A percentile compares a stretch with the other conserved stretches of the same genome.
These are phyloP conservation scores for Brachypodium distachyon DNA, from an alignment of 202 grass and related monocot genomes.

Conservation along the genomic window DNA sequence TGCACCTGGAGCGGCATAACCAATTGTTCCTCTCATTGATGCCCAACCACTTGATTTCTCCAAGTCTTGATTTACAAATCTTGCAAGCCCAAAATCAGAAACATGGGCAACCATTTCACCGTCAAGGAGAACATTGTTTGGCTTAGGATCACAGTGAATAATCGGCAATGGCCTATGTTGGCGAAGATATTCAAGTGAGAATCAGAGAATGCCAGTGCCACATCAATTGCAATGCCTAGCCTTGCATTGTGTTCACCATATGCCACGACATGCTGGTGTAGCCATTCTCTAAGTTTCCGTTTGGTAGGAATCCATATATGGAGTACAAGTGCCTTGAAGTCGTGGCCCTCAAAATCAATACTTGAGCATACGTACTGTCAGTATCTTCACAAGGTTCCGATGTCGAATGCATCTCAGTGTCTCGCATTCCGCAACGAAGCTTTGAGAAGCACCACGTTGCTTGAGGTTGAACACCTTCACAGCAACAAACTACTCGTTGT, in stretches of 20 bases:
- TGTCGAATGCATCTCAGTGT: constrained; percentile 22
- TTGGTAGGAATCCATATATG: constrained; percentile 20
- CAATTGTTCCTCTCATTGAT: constrained; percentile 18
- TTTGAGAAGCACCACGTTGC: constrained; percentile 16
- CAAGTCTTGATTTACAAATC: constrained; percentile 8
- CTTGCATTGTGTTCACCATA: not conserved
- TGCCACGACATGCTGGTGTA: constrained; percentile 7
- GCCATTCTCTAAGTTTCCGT: constrained; percentile 27
- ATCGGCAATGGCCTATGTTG: constrained; percentile 6
- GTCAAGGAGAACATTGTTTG: constrained; percentile 39
- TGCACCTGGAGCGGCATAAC: constrained; percentile 45
- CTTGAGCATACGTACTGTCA: constrained; percentile 32
- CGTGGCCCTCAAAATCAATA: constrained; percentile 14
- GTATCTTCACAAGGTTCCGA: constrained; percentile 23
- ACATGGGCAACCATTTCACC: constrained; percentile 31
- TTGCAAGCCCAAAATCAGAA: constrained; percentile 34
- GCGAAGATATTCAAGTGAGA: constrained; percentile 37
- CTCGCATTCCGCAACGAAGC: constrained; percentile 31
- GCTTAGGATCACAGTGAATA: constrained; percentile 51
- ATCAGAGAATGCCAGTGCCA: no score
- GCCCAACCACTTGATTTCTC: constrained; percentile 18
- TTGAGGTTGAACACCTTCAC: constrained; percentile 21
- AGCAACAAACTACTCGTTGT: not conserved
- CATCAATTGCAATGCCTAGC: constrained; percentile 28
- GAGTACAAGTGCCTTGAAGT: constrained; percentile 39